Conservation (phyloP, 768 basidiomycete species). For the Agaricus subrufescens region DNA sequence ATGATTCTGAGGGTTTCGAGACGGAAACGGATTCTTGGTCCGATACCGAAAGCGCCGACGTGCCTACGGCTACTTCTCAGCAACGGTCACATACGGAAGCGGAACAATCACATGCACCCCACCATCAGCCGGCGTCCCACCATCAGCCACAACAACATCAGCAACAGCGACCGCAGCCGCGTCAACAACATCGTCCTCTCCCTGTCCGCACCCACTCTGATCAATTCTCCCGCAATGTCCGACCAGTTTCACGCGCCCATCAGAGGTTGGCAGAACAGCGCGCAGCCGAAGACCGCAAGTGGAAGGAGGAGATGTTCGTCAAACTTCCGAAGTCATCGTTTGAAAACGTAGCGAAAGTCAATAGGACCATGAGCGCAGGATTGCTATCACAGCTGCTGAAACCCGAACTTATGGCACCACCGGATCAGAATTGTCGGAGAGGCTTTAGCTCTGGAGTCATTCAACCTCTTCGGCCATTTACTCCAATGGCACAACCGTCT, state of each 20-base stretch:
- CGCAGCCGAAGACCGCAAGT: slow-evolving; percentile 59
- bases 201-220: slow-evolving; percentile 23
- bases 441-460: slow-evolving; percentile 48
- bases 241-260: slow-evolving; percentile 8
- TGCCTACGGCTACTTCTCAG: not conserved
- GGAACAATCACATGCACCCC: slow-evolving; percentile 4
- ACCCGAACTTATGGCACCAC: slow-evolving; percentile 56
- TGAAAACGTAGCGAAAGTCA: slow-evolving; percentile 40
- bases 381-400: slow-evolving; percentile 67
- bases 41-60: slow-evolving; percentile 1
- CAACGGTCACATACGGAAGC: not conserved
- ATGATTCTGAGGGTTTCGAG: slow-evolving; percentile 8
- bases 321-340: slow-evolving; percentile 68
- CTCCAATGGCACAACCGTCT: not conserved
- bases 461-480: slow-evolving; percentile 14
- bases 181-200: slow-evolving; percentile 10
- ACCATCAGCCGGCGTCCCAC: slow-evolving; percentile 1
- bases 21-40: slow-evolving; percentile 7
- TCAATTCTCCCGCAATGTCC: slow-evolving; percentile 16
- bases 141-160: slow-evolving; percentile 13
- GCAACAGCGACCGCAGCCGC: slow-evolving; percentile 15
- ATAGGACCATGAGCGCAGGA: slow-evolving; percentile 40
- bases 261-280: slow-evolving; percentile 18
- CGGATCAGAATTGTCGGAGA: slow-evolving; percentile 52
- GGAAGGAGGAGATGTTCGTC: slow-evolving; percentile 66